Percentiles rank a stretch among this genome's conserved stretches.
phyloP scores from a whole-genome alignment of 768 basidiomycete genomes.

The Hygrophoropsis aurantiaca region DNA sequence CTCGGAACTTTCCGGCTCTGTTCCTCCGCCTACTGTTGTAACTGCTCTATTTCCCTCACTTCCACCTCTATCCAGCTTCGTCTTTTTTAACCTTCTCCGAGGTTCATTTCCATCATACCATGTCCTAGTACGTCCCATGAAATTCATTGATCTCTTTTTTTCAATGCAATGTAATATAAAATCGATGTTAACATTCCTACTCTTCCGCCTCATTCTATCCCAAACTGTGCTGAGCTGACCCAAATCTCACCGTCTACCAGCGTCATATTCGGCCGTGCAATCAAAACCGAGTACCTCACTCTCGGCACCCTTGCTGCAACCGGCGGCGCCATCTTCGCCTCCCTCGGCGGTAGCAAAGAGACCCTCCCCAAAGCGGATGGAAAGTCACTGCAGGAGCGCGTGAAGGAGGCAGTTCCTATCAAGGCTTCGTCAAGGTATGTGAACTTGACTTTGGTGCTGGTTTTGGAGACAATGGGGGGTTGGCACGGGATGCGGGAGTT shows the following conservation, averaged over 20 bases:
- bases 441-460: no score
- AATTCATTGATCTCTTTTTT: neutral
- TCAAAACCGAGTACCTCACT: slow-evolving; percentile 81
- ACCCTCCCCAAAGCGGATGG: slow-evolving; percentile 33
- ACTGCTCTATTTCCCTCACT: slow-evolving; percentile 8
- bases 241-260: slow-evolving; percentile 35
- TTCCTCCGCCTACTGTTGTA: no score
- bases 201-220: no score
- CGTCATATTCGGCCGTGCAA: slow-evolving; percentile 73
- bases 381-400: slow-evolving; percentile 50
- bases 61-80: neutral
- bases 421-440: slow-evolving; percentile 70
- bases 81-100: neutral
- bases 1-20: neutral
- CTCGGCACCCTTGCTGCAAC: slow-evolving; percentile 65
- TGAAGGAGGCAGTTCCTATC: slow-evolving; percentile 63
- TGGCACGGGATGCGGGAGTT: neutral
- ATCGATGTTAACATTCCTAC: no score
- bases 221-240: slow-evolving; percentile 6
- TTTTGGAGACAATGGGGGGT: no score
- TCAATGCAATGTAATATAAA: no score
- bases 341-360: slow-evolving; percentile 57
- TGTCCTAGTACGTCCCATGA: slow-evolving; percentile 43
- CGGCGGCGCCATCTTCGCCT: slow-evolving; percentile 51
- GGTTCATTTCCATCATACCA: slow-evolving; percentile 18